Evolutionary conservation across 768 basidiomycete genomes (phyloP).

Genomic region (Boletales sp.): DNA sequence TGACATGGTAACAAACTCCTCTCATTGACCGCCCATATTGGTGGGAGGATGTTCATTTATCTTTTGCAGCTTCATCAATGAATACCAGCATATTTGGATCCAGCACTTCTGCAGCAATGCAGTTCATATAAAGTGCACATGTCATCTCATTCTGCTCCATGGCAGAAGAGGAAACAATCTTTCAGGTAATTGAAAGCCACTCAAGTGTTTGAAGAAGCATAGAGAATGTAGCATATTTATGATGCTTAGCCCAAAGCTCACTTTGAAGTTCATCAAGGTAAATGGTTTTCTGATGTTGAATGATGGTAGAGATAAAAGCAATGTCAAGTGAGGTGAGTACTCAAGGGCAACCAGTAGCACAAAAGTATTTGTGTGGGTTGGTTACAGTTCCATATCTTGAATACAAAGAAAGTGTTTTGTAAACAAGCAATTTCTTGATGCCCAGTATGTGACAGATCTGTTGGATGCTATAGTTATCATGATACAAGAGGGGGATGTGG

Average conservation of each 20-base stretch:
- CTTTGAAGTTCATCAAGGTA: slow-evolving; percentile 9
- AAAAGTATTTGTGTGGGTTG: neutral
- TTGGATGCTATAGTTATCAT: neutral
- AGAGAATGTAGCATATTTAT: neutral
- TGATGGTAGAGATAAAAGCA: neutral
- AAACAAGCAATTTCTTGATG: slow-evolving; percentile 1
- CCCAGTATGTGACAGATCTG: neutral
- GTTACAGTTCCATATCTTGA: neutral
- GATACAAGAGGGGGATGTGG: neutral
- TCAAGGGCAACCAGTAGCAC: neutral
- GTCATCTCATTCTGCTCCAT: slow-evolving; percentile 10
- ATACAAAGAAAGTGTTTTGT: neutral
- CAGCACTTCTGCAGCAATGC: slow-evolving; percentile 9
- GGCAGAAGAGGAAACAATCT: slow-evolving; percentile 11
- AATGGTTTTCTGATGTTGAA: neutral
- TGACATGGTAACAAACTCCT: neutral
- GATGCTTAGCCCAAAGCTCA: neutral
- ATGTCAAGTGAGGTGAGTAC: neutral
- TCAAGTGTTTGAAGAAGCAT: slow-evolving; percentile 3
- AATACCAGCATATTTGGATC: slow-evolving; percentile 21
- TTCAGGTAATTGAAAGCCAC: slow-evolving; percentile 6
- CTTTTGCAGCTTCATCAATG: slow-evolving; percentile 15
- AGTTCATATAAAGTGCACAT: slow-evolving; percentile 9
- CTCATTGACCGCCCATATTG: neutral
- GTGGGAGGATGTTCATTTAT: slow-evolving; percentile 1